Conservation (phyloP, 23 red algal species). For the Chondrus crispus region DNA sequence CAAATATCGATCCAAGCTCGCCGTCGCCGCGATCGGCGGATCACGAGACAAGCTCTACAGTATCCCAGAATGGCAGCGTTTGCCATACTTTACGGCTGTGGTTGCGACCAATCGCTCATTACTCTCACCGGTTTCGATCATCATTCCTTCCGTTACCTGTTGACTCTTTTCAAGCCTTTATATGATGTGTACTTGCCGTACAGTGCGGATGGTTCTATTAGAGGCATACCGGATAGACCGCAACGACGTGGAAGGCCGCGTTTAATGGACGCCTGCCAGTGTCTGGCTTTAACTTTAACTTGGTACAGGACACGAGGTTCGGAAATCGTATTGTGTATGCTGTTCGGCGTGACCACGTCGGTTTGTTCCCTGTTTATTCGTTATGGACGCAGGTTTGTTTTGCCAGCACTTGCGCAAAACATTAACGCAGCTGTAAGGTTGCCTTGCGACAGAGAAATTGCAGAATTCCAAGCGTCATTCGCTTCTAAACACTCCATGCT, state of each 20-base stretch:
- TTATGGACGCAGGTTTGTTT: neutral
- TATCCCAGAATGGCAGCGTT: neutral
- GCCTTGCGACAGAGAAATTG: neutral
- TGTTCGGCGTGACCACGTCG: neutral
- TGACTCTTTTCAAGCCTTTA: neutral
- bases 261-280: neutral
- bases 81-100: neutral
- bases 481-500: neutral
- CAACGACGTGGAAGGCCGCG: neutral
- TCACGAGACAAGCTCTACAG: neutral
- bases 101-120: neutral
- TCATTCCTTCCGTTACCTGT: neutral
- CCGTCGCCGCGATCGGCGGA: neutral
- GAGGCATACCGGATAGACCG: neutral
- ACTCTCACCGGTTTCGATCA: neutral
- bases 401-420: neutral
- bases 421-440: neutral
- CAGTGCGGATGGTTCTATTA: neutral
- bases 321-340: neutral
- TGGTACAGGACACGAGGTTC: neutral
- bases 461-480: neutral
- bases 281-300: neutral
- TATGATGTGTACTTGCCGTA: neutral
- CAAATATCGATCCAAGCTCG: no score
- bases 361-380: constrained; percentile 19